phyloP scores from a whole-genome alignment of 2,329 filamentous ascomycete genomes.

The Verticillium nubilum region DNA sequence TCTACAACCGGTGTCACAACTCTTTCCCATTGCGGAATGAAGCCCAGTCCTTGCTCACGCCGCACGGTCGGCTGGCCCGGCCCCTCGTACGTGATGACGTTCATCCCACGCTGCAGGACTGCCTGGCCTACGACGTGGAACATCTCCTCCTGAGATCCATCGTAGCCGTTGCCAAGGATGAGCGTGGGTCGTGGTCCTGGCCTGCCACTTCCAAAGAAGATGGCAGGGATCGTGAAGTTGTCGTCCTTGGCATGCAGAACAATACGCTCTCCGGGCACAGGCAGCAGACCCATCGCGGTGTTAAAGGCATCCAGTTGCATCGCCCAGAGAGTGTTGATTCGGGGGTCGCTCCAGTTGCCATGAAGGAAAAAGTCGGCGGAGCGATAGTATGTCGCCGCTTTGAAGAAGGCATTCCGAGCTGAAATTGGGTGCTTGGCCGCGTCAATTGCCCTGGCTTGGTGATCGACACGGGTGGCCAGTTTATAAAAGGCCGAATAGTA shows the following conservation, averaged over 20 bases:
- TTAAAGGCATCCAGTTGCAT: slow-evolving; percentile 29
- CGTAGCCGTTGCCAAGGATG: slow-evolving; percentile 35
- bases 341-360: slow-evolving; percentile 31
- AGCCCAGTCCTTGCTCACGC: slow-evolving; percentile 33
- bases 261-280: slow-evolving; percentile 28
- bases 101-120: slow-evolving; percentile 33
- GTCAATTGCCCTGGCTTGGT: slow-evolving; percentile 14
- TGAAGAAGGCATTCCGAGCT: slow-evolving; percentile 23
- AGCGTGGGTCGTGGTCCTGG: slow-evolving; percentile 25
- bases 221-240: slow-evolving; percentile 27
- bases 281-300: slow-evolving; percentile 27
- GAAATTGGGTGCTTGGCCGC: slow-evolving; percentile 16
- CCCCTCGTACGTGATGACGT: slow-evolving; percentile 39
- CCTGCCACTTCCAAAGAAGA: slow-evolving; percentile 21
- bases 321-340: slow-evolving; percentile 30
- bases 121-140: slow-evolving; percentile 29
- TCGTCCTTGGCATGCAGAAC: slow-evolving; percentile 18
- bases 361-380: slow-evolving; percentile 35
- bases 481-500: slow-evolving; percentile 15
- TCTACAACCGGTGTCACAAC: slow-evolving; percentile 35
- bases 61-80: slow-evolving; percentile 36
- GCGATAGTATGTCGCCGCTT: slow-evolving; percentile 35
- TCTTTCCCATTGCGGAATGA: slow-evolving; percentile 37
- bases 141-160: slow-evolving; percentile 37
- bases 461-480: slow-evolving; percentile 16